phyloP scores from a whole-genome alignment of 176 grass and related monocot genomes.

The Carex parvula region DNA sequence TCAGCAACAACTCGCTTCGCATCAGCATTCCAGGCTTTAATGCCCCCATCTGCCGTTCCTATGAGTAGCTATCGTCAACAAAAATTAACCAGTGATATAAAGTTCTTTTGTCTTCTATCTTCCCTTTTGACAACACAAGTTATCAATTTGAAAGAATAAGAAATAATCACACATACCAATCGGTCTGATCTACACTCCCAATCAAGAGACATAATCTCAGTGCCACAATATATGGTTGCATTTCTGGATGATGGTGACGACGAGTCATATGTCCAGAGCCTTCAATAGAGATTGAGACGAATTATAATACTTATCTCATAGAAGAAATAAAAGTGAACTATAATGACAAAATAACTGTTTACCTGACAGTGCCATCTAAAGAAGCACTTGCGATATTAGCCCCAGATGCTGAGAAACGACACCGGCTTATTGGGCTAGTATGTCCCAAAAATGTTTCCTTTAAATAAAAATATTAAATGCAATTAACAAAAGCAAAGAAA shows the following conservation, averaged over 20 bases:
- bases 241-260: conserved; percentile 90
- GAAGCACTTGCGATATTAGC: conserved; percentile 94
- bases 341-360: conserved; percentile 27
- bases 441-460: conserved; percentile 99
- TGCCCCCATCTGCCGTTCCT: conserved; percentile 94
- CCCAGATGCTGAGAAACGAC: conserved; percentile 93
- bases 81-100: conserved; percentile 51
- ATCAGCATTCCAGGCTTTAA: conserved; percentile 99
- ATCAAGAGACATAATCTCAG: conserved; percentile 89
- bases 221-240: conserved; percentile 95
- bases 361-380: conserved; percentile 93
- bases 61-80: conserved; percentile 94
- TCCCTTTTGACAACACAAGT: conserved; percentile 19
- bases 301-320: conserved; percentile 32
- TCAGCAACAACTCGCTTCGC: conserved; percentile 94
- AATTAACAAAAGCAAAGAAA: conserved; percentile 25
- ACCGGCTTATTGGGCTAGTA: conserved; percentile 82
- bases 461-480: conserved; percentile 40
- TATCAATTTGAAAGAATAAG: conserved; percentile 2
- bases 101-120: conserved; percentile 32
- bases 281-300: conserved; percentile 34
- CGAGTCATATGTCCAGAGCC: conserved; percentile 95
- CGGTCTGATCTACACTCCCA: conserved; percentile 99
- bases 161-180: conserved; percentile 50
- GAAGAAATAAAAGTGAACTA: conserved; percentile 16